A percentile compares a stretch with the other conserved stretches of the same genome.
Evolutionary conservation across 139 green algal species (phyloP).

Genomic region (Spirogloea muscicola): DNA sequence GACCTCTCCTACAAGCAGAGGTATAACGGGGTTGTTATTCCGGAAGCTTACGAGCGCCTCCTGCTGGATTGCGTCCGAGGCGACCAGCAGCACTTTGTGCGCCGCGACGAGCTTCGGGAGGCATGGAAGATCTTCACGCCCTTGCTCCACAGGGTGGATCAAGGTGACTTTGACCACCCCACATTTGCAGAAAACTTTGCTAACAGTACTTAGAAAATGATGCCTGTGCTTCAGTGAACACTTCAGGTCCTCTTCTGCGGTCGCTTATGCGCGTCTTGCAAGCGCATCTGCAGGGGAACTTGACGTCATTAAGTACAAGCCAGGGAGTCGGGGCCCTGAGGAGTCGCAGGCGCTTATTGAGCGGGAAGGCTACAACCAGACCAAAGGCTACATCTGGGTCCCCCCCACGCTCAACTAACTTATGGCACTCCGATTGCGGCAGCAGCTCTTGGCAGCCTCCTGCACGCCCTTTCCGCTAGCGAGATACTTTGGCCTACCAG

Average conservation of each 20-base stretch:
- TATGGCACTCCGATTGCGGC: too few relatives aligned
- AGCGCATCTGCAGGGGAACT: too few relatives aligned
- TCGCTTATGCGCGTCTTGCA: too few relatives aligned
- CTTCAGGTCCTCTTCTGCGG: too few relatives aligned
- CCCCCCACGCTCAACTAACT: conserved; percentile 25
- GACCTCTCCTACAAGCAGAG: conserved; percentile 49
- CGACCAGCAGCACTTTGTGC: conserved; percentile 95
- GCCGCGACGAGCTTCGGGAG: conserved; percentile 62
- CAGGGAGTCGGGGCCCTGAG: conserved; percentile 52
- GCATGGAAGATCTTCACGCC: conserved; percentile 93
- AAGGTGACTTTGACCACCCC: too few relatives aligned
- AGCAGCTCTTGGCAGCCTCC: too few relatives aligned
- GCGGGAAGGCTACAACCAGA: conserved; percentile 58
- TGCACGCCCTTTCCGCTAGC: too few relatives aligned
- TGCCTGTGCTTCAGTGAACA: too few relatives aligned
- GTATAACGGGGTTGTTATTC: conserved; percentile 46
- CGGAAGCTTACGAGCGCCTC: conserved; percentile 78
- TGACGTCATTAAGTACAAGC: conserved; percentile 55
- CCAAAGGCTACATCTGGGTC: conserved; percentile 58
- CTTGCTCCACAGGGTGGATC: conserved; percentile 79
- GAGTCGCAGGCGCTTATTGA: conserved; percentile 59
- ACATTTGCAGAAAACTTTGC: too few relatives aligned
- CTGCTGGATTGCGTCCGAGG: conserved; percentile 80
- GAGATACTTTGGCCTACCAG: too few relatives aligned
- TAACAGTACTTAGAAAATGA: too few relatives aligned